Evolutionary conservation across 202 grass and related monocot species (phyloP).

Genomic region (Dendrocalamus latiflorus): DNA sequence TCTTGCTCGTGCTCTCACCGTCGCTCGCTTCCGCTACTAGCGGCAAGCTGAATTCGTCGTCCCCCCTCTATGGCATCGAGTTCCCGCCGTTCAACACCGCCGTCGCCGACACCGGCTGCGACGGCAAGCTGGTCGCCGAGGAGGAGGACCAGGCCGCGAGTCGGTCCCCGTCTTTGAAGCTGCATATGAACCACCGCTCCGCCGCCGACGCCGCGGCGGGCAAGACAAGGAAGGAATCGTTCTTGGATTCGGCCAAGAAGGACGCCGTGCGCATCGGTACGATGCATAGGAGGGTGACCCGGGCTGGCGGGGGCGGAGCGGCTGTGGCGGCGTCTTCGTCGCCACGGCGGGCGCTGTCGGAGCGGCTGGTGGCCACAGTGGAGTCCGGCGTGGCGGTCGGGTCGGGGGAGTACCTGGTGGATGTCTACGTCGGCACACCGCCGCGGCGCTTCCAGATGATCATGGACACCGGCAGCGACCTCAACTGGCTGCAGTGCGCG

Average conservation of each 20-base stretch:
- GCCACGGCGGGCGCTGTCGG: too few species aligned
- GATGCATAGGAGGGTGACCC: constrained; percentile 17
- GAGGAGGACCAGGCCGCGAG: background rate
- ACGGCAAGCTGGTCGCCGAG: constrained; percentile 35
- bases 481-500: constrained; percentile 96
- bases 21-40: background rate
- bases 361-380: too few species aligned
- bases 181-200: constrained; percentile 47
- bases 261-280: constrained; percentile 57
- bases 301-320: background rate
- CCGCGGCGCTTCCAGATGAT: constrained; percentile 75
- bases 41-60: constrained; percentile 37
- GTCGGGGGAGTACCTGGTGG: too few species aligned
- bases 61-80: constrained; percentile 56
- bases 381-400: too few species aligned
- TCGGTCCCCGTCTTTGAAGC: constrained; percentile 40
- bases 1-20: constrained; percentile 15
- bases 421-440: too few species aligned
- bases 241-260: constrained; percentile 43
- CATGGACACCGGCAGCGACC: constrained; percentile 95
- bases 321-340: background rate
- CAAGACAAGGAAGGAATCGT: constrained; percentile 33
- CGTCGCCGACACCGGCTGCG: constrained; percentile 38
- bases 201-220: constrained; percentile 12
- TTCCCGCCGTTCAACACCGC: too few species aligned